These are phyloP conservation scores for Eremothecium cymbalariae DNA, from an alignment of 1,139 yeast species.

Conservation along the genomic window DNA sequence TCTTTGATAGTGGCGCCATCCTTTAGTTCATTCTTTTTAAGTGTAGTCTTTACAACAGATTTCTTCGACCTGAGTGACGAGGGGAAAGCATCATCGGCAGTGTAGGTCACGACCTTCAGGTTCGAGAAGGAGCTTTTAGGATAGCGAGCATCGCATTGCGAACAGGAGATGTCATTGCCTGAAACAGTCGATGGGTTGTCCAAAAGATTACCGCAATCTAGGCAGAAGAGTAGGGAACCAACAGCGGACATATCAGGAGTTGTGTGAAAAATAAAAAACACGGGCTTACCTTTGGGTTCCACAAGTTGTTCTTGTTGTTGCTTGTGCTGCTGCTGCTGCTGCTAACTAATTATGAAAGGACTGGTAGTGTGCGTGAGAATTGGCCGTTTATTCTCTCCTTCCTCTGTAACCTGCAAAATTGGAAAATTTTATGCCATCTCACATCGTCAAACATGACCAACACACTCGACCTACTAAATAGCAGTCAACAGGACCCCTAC, in stretches of 20 bases:
- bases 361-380: too few species aligned
- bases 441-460: too few species aligned
- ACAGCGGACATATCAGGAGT: conserved; percentile 83
- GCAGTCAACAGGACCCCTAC: too few species aligned
- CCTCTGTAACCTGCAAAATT: too few species aligned
- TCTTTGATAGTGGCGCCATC: conserved; percentile 96
- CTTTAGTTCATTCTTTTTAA: conserved; percentile 69
- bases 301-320: too few species aligned
- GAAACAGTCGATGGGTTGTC: conserved; percentile 48
- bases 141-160: conserved; percentile 60
- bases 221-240: conserved; percentile 88
- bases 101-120: conserved; percentile 76
- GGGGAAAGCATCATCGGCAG: conserved; percentile 86
- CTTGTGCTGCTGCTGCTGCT: too few species aligned
- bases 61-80: conserved; percentile 70
- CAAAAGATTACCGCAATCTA: conserved; percentile 85
- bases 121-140: conserved; percentile 53
- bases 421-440: too few species aligned
- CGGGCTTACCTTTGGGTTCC: too few species aligned
- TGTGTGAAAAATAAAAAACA: too few species aligned
- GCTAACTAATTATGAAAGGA: too few species aligned
- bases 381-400: not conserved
- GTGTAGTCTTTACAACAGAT: conserved; percentile 81
- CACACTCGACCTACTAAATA: too few species aligned
- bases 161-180: conserved; percentile 49